Conservation (phyloP, 1,139 yeast species). For the Zygoascus hellenicus region DNA sequence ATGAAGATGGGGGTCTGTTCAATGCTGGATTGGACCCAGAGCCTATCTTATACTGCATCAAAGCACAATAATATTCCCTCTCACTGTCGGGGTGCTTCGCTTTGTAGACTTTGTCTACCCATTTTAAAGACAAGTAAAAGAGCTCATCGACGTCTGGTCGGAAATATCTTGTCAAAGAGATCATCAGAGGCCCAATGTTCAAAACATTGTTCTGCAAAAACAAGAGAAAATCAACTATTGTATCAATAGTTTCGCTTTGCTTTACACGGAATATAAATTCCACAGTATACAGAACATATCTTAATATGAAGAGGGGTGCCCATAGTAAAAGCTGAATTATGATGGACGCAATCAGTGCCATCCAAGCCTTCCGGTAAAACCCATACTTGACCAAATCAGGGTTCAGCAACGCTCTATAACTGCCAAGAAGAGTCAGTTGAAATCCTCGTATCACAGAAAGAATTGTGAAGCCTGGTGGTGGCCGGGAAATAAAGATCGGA, state of each 20-base stretch:
- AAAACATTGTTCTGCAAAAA: constrained; percentile 39
- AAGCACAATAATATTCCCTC: constrained; percentile 23
- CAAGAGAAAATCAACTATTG: constrained; percentile 25
- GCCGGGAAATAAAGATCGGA: constrained; percentile 45
- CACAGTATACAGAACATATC: constrained; percentile 19
- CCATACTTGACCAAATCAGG: constrained; percentile 36
- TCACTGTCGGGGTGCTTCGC: constrained; percentile 36
- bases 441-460: constrained; percentile 48
- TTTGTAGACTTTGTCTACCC: constrained; percentile 38
- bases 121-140: constrained; percentile 38
- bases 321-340: constrained; percentile 37
- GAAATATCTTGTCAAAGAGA: constrained; percentile 38
- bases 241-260: constrained; percentile 17
- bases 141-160: constrained; percentile 36
- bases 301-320: constrained; percentile 32
- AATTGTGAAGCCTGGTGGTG: constrained; percentile 46
- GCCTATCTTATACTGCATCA: constrained; percentile 14
- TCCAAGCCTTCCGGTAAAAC: constrained; percentile 35
- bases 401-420: constrained; percentile 45
- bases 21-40: not conserved
- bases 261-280: constrained; percentile 17
- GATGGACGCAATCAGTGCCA: constrained; percentile 37
- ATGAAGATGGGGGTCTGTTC: no score
- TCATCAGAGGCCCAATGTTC: constrained; percentile 41
- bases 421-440: constrained; percentile 48